These are phyloP conservation scores for Rosellinia necatrix DNA, from an alignment of 2,329 filamentous ascomycete species.

Conservation along the genomic window DNA sequence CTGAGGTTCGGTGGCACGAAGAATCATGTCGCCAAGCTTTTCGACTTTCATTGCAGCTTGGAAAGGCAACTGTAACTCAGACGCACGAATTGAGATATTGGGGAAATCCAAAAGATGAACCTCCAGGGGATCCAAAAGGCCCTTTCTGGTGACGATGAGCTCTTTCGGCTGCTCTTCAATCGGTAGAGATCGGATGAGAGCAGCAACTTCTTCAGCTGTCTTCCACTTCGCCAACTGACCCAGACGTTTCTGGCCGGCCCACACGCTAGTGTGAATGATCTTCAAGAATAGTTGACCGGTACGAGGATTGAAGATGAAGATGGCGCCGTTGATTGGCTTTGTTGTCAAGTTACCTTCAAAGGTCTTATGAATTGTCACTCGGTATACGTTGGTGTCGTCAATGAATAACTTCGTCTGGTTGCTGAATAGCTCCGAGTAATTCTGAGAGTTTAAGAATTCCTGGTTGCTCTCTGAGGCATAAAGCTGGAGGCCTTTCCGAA, in stretches of 20 bases:
- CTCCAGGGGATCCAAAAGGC: constrained; percentile 93
- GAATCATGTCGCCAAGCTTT: constrained; percentile 98
- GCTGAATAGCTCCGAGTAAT: constrained; percentile 98
- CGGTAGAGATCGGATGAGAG: constrained; percentile 90
- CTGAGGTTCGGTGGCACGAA: constrained; percentile 96
- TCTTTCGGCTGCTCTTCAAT: constrained; percentile 99
- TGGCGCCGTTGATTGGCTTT: constrained; percentile 98
- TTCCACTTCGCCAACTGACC: constrained; percentile 99
- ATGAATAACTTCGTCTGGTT: constrained; percentile 99
- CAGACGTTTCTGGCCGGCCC: constrained; percentile 98
- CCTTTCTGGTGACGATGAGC: constrained; percentile 96
- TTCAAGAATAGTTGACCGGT: constrained; percentile 98
- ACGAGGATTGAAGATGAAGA: constrained; percentile 99
- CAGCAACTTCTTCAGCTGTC: constrained; percentile 98
- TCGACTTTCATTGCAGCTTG: constrained; percentile 99
- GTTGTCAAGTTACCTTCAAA: constrained; percentile 99
- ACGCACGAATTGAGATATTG: constrained; percentile 97
- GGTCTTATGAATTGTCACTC: constrained; percentile 99
- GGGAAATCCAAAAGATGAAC: constrained; percentile 98
- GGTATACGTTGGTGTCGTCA: constrained; percentile 98
- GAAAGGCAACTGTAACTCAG: constrained; percentile 95
- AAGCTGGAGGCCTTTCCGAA: constrained; percentile 94
- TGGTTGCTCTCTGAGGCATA: constrained; percentile 99
- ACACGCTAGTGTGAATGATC: constrained; percentile 99
- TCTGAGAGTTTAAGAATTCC: constrained; percentile 98